Conservation (phyloP, 1,284 basidiomycete species). For the Apiotrichum akiyoshidainum region DNA sequence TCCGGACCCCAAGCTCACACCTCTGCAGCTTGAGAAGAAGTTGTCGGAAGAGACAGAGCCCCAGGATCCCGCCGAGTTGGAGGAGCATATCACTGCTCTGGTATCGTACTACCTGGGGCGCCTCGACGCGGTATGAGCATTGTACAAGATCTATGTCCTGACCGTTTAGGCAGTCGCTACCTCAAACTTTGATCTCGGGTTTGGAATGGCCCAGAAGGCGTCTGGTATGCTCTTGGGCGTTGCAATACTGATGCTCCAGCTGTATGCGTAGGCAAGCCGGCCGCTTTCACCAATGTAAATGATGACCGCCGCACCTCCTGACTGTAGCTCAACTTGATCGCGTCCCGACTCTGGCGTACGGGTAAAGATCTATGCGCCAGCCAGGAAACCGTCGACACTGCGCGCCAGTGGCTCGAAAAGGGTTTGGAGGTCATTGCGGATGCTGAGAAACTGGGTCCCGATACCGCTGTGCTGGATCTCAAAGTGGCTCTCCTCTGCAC, state of each 20-base stretch:
- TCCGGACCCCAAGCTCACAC: neutral
- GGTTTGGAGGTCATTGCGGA: constrained; percentile 5
- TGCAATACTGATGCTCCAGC: neutral
- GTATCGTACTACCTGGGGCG: constrained; percentile 10
- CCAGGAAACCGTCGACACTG: neutral
- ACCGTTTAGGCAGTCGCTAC: constrained; percentile 3
- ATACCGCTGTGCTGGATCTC: neutral
- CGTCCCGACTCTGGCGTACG: neutral
- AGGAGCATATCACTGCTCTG: neutral
- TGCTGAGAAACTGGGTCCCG: neutral
- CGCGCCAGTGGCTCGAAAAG: constrained; percentile 8
- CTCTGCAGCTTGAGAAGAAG: constrained; percentile 7
- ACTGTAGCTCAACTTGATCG: constrained; percentile 8
- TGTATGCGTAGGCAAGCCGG: no score
- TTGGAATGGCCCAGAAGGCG: constrained; percentile 9
- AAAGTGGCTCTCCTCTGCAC: constrained; percentile 5
- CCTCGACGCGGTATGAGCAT: constrained; percentile 1
- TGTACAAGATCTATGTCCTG: no score
- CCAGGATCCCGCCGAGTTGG: neutral
- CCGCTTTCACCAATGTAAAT: neutral
- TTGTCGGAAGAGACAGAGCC: neutral
- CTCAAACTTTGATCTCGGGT: constrained; percentile 6
- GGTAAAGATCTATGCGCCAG: constrained; percentile 4
- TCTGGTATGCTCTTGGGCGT: neutral
- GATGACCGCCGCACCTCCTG: neutral